A percentile compares a stretch with the other conserved stretches of the same genome.
Evolutionary conservation across 768 basidiomycete genomes (phyloP).

Genomic region (Tylopilus balloui): DNA sequence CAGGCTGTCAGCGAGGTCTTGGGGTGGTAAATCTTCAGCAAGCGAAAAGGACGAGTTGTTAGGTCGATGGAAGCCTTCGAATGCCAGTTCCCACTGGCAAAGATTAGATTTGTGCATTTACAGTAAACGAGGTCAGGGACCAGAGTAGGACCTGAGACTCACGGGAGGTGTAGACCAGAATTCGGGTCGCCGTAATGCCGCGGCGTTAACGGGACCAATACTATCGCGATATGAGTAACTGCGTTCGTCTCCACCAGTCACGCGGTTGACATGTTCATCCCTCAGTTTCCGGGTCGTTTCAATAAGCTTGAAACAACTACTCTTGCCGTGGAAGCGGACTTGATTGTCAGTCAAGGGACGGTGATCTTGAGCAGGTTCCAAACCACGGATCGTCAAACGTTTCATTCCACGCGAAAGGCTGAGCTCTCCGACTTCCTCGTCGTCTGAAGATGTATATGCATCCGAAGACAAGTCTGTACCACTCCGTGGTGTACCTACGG

Average conservation of each 20-base stretch:
- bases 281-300: conserved; percentile 51
- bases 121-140: background rate
- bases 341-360: conserved; percentile 35
- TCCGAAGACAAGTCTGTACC: conserved; percentile 29
- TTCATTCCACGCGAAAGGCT: conserved; percentile 38
- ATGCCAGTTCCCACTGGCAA: conserved; percentile 54
- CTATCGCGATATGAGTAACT: conserved; percentile 17
- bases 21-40: conserved; percentile 53
- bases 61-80: conserved; percentile 41
- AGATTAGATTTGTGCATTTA: background rate
- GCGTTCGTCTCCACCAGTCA: conserved; percentile 17
- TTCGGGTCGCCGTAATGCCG: conserved; percentile 37
- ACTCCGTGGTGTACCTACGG: conserved; percentile 22
- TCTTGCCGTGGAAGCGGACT: conserved; percentile 59
- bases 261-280: conserved; percentile 44
- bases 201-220: conserved; percentile 18
- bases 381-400: conserved; percentile 34
- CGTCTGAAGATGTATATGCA: conserved; percentile 30
- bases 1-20: conserved; percentile 53
- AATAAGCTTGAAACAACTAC: conserved; percentile 53
- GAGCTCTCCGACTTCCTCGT: conserved; percentile 36
- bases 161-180: conserved; percentile 62
- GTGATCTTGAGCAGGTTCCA: conserved; percentile 35
- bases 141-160: conserved; percentile 19
- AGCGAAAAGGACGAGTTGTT: conserved; percentile 32